Conservation (phyloP, 192 early-diverging fungal genomes). For the Rhizophagus clarus region DNA sequence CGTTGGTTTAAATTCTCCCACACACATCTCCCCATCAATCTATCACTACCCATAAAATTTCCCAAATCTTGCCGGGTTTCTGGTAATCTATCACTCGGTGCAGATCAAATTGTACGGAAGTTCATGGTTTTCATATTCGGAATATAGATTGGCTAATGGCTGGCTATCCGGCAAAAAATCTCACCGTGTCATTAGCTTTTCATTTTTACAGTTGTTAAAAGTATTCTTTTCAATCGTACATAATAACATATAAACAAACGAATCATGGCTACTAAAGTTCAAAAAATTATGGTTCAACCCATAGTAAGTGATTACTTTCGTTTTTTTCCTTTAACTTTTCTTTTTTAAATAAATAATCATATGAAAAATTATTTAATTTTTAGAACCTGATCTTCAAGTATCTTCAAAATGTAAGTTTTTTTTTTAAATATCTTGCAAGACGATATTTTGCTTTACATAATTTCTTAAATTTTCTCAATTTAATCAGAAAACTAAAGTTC, state of each 20-base stretch:
- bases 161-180: too few relatives aligned
- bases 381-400: conserved; percentile 96
- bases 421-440: neutral
- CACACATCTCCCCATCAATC: neutral
- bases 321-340: neutral
- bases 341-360: neutral
- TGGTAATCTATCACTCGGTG: too few relatives aligned
- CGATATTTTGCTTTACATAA: neutral
- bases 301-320: conserved; percentile 51
- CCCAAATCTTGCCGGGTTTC: neutral
- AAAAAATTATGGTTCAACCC: conserved; percentile 82
- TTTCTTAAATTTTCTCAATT: neutral
- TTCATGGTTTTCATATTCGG: neutral
- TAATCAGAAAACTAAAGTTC: conserved; percentile 79
- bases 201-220: too few relatives aligned
- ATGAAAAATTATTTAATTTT: neutral
- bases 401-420: conserved; percentile 79
- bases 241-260: neutral
- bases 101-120: neutral
- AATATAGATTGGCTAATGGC: too few relatives aligned
- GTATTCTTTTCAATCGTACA: too few relatives aligned
- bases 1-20: neutral
- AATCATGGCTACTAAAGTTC: conserved; percentile 67
- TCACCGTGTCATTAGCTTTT: too few relatives aligned
- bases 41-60: neutral